These are phyloP conservation scores for Fusarium euwallaceae DNA, from an alignment of 2,329 filamentous ascomycete species.

Conservation along the genomic window DNA sequence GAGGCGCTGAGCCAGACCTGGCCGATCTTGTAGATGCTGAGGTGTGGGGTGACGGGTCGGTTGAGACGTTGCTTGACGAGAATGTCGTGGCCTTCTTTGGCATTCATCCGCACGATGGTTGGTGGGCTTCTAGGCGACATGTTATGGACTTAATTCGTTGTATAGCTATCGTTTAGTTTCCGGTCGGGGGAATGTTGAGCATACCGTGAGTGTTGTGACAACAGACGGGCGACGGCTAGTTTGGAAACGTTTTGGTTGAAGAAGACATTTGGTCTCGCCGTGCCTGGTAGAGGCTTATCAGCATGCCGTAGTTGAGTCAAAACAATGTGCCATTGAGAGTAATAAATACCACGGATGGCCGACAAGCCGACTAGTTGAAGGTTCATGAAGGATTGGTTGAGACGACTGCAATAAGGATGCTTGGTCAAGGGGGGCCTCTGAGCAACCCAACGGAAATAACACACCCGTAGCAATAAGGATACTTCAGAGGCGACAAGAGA, in stretches of 20 bases:
- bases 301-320: too few species aligned
- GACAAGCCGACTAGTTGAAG: not conserved
- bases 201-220: constrained; percentile 21
- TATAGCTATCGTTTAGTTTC: not conserved
- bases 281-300: not conserved
- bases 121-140: not conserved
- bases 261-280: not conserved
- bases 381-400: constrained; percentile 1
- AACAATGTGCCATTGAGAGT: not conserved
- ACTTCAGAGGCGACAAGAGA: not conserved
- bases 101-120: not conserved
- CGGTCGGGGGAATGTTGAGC: not conserved
- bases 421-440: too few species aligned
- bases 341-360: constrained; percentile 3
- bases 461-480: not conserved
- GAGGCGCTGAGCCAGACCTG: constrained; percentile 34
- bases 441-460: too few species aligned
- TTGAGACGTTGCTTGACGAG: constrained; percentile 23
- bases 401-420: not conserved
- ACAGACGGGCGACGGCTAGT: not conserved
- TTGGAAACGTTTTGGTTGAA: not conserved
- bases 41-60: constrained; percentile 22
- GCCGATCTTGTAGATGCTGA: constrained; percentile 22
- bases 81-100: constrained; percentile 12
- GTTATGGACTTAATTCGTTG: not conserved